Evolutionary conservation across 331 rosid genomes (phyloP).

Genomic region (Dryas integrifolia): DNA sequence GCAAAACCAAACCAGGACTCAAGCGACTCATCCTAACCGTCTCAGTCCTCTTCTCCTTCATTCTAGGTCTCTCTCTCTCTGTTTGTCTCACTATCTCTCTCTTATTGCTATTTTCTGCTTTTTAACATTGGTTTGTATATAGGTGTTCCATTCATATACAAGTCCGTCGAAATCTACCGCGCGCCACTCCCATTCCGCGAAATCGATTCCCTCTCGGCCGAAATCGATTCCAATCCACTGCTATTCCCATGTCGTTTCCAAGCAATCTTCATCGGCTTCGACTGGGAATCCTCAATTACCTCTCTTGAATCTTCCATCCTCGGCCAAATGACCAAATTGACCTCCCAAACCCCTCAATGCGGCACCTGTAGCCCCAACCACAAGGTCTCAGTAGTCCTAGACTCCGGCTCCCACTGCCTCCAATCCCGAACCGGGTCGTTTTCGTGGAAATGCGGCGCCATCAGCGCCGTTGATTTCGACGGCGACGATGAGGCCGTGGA

Average conservation of each 20-base stretch:
- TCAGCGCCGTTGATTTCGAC: slow-evolving; percentile 35
- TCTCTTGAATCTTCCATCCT: slow-evolving; percentile 41
- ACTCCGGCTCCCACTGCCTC: slow-evolving; percentile 35
- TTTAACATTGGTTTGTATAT: not conserved
- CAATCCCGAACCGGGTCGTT: slow-evolving; percentile 20
- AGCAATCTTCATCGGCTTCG: slow-evolving; percentile 65
- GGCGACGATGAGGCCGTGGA: slow-evolving; percentile 49
- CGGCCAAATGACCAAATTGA: slow-evolving; percentile 39
- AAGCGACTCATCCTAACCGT: slow-evolving; percentile 67
- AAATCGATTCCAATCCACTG: slow-evolving; percentile 51
- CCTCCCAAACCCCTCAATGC: slow-evolving; percentile 39
- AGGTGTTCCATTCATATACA: slow-evolving; percentile 79
- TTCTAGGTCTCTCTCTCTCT: slow-evolving; percentile 46
- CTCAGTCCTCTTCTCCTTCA: slow-evolving; percentile 72
- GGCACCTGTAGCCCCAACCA: slow-evolving; percentile 50
- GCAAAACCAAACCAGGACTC: slow-evolving; percentile 70
- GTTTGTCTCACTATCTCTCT: not conserved
- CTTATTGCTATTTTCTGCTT: not conserved
- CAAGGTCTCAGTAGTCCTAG: slow-evolving; percentile 44
- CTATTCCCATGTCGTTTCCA: slow-evolving; percentile 71
- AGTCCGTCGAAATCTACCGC: slow-evolving; percentile 86
- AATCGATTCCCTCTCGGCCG: slow-evolving; percentile 62
- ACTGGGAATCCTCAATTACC: slow-evolving; percentile 27
- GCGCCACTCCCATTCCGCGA: slow-evolving; percentile 76
- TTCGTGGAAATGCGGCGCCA: slow-evolving; percentile 40